Base-by-base conservation (phyloP, 805 yeast genomes). In the Scheffersomyces lignosus region DNA sequence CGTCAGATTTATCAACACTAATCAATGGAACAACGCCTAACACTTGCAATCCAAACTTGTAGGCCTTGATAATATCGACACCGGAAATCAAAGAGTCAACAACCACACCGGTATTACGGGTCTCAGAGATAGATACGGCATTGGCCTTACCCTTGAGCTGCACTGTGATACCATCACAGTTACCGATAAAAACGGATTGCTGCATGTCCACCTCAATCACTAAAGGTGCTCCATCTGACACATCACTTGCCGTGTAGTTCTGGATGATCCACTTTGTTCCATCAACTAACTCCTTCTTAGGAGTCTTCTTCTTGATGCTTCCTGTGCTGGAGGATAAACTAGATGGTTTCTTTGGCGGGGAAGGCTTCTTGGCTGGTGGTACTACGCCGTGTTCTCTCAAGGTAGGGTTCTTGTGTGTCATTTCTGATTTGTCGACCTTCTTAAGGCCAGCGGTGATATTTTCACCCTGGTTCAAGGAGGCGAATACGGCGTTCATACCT, bases 131-230 rank as follows among this genome's bases (percentile, higher is more conserved):
- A 2, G 96, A 78, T 37, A 93, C 77, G 1, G 96, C 93, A 52
- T 88, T 90, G 34, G 87, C 90, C 60, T 93, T 93, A 41, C 98
- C 99, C 60, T 80, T 81, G 54, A 93, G 71, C 59, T 87, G 93
- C 42, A 93, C 64, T 9, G 96, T 81, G 30, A 78, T 71, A 40
- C 82, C 81, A 28, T 58, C 57, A 67, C 96, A 87, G 53, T 83
- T 82, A 36, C 95, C 95, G 50, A 93, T 84, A 58, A 87, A 89
- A 12, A 93, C 81, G 25, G 95, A 85, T 60, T 93, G 98, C 46
- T 83, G 82, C 77, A 81, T 82, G 48, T 82, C 85, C 22, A 84
- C 95, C 16, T 87, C 89, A 39, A 93, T 71, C 15, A 70, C 69
- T 49, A 86, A 78, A 18, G 83, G 71, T 39, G 81, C 84, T 32